These are phyloP conservation scores for Ceratocystis papillata DNA, from an alignment of 2,329 filamentous ascomycete genomes.

Conservation along the genomic window DNA sequence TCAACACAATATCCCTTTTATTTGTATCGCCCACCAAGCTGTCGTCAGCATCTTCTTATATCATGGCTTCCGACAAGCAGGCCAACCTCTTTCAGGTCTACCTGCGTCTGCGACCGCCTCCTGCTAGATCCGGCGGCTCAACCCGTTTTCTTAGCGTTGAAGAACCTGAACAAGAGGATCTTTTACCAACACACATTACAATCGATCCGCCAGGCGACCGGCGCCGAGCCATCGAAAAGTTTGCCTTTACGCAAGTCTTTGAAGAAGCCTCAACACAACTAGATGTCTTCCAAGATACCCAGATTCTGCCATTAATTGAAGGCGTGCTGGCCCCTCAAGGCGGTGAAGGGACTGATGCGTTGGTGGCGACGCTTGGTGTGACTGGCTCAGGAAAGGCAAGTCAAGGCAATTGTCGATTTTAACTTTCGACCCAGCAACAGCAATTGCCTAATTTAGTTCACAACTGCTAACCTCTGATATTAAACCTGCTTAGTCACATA, in stretches of 20 bases:
- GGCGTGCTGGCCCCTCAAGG: conserved; percentile 59
- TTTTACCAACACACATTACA: conserved; percentile 55
- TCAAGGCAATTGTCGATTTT: background rate
- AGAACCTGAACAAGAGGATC: conserved; percentile 33
- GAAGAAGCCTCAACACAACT: conserved; percentile 75
- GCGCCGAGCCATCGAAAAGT: conserved; percentile 81
- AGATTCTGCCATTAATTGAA: conserved; percentile 63
- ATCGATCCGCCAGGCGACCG: conserved; percentile 74
- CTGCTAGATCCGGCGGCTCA: conserved; percentile 27
- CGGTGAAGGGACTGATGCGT: conserved; percentile 72
- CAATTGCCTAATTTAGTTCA: background rate
- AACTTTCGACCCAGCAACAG: background rate
- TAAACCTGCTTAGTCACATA: conserved; percentile 62
- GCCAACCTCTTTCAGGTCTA: conserved; percentile 78
- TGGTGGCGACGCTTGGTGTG: conserved; percentile 84
- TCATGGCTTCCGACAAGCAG: conserved; percentile 15
- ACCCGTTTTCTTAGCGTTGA: conserved; percentile 77
- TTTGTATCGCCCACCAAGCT: background rate
- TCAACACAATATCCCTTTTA: background rate
- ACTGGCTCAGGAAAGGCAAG: conserved; percentile 90
- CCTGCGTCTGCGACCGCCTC: conserved; percentile 65
- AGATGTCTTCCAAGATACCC: conserved; percentile 73
- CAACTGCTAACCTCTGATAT: conserved; percentile 5
- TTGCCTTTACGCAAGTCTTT: conserved; percentile 88
- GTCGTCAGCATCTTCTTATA: background rate